Conservation (phyloP, 768 basidiomycete species). For the Auriscalpium orientale region DNA sequence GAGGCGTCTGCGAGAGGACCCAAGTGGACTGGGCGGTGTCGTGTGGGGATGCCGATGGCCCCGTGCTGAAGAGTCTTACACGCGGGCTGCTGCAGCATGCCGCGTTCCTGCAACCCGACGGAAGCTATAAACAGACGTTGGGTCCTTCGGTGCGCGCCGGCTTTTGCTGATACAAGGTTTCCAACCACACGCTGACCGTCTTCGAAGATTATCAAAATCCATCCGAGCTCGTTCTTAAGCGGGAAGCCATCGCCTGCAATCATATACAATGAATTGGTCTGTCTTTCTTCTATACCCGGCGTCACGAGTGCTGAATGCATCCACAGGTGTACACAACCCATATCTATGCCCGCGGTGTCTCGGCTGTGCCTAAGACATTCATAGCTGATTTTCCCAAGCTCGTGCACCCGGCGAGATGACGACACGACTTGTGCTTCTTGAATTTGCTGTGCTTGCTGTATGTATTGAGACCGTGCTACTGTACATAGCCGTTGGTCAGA, state of each 20-base stretch:
- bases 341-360: conserved; percentile 90
- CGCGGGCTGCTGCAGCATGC: conserved; percentile 77
- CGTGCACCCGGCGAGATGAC: not conserved
- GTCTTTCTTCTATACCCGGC: conserved; percentile 18
- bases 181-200: no score
- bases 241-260: conserved; percentile 82
- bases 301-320: no score
- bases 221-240: conserved; percentile 77
- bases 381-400: conserved; percentile 22
- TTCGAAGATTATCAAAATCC: conserved; percentile 69
- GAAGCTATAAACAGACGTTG: conserved; percentile 77
- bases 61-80: conserved; percentile 64
- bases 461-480: no score
- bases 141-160: conserved; percentile 49
- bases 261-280: conserved; percentile 88
- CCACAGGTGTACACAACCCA: conserved; percentile 68
- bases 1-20: conserved; percentile 50
- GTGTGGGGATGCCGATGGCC: conserved; percentile 57
- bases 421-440: not conserved
- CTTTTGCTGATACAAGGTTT: not conserved
- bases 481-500: no score
- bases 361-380: conserved; percentile 60
- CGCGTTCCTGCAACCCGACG: conserved; percentile 79
- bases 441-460: not conserved
- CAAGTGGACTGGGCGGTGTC: conserved; percentile 53